These are phyloP conservation scores for Globisporangium rhizosaccharum DNA, from an alignment of 352 stramenopile species.

Conservation along the genomic window DNA sequence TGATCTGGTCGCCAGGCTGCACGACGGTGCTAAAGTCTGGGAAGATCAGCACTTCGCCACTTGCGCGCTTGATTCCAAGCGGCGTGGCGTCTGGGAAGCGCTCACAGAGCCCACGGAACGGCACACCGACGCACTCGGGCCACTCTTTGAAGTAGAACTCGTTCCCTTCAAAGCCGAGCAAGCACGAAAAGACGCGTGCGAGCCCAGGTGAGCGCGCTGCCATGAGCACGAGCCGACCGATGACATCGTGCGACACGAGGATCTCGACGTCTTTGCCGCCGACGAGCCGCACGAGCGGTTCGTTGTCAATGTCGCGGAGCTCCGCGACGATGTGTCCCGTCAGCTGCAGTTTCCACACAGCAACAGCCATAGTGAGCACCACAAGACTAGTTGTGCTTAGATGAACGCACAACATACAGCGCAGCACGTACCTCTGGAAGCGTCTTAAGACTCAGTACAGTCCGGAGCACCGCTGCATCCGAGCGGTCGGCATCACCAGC, in stretches of 20 bases:
- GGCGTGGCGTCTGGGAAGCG: conserved; percentile 80
- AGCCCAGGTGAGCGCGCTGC: conserved; percentile 76
- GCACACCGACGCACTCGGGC: conserved; percentile 66
- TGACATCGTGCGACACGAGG: conserved; percentile 86
- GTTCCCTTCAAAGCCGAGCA: conserved; percentile 85
- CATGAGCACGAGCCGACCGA: conserved; percentile 84
- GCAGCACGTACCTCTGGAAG: conserved; percentile 33
- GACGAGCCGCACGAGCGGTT: conserved; percentile 71
- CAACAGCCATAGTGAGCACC: neutral
- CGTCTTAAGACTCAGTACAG: conserved; percentile 77
- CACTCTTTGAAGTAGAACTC: conserved; percentile 89
- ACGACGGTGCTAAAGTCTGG: conserved; percentile 30
- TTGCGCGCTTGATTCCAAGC: conserved; percentile 63
- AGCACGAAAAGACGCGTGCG: conserved; percentile 50
- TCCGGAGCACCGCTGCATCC: conserved; percentile 69
- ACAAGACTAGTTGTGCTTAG: no score
- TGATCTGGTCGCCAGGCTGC: conserved; percentile 55
- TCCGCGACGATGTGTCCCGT: conserved; percentile 83
- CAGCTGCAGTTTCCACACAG: conserved; percentile 19
- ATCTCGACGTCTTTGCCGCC: conserved; percentile 77
- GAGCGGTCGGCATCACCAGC: conserved; percentile 74
- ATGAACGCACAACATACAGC: no score
- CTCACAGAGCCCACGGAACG: conserved; percentile 59
- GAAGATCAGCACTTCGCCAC: conserved; percentile 57
- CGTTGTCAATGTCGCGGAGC: conserved; percentile 85